Evolutionary conservation across 495 filamentous ascomycete species (phyloP), one percentile per base, ranked within the genome.

Genomic region (Penicillium silybi): DNA sequence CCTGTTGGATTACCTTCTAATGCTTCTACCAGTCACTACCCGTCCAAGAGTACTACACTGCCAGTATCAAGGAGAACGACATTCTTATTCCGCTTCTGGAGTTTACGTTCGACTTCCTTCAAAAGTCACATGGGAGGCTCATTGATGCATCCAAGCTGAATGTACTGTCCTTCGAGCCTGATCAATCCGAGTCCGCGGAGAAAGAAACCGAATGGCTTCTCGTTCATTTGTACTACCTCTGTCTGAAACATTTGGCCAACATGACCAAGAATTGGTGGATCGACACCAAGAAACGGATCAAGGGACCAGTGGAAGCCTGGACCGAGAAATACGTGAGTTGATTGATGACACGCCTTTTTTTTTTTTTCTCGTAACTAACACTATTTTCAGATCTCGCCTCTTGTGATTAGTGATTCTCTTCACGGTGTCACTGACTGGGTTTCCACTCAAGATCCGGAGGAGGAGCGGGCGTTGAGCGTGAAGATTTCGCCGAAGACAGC

Each of bases 191-290:
- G 43, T 71, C 68, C 9, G 69, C 80, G 3, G 84, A 89, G 52
- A 80, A 78, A 44, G 85, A 89, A 56, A 85, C 85, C 50, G 80
- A 91, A 55, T 91, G 86, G 86, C 80, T 97, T 8, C 74, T 95
- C 2, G 79, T 89, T 11, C 89, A 97, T 62, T 70, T 97, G 9
- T 96, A 89, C 73, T 97, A 89, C 63, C 81, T 90, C 6, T 80
- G 79, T 25, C 78, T 97, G 38, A 85, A 78, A 51, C 80, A 90
- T 61, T 70, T 88, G 10, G 89, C 90, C 8, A 81, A 80, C n/a
- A 75, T 89, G 20, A 86, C 86, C 48, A 95, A 90, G 67, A 68
- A 73, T n/a, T 97, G 93, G 91, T 93, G 86, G 75, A 79, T 95
- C 4, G 84, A 88, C 50, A 74, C 79, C 43, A 82, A 81, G 48